A percentile compares a stretch with the other conserved stretches of the same genome.
Evolutionary conservation across 106 monocot species (phyloP).

Genomic region (Iris macrosiphon): DNA sequence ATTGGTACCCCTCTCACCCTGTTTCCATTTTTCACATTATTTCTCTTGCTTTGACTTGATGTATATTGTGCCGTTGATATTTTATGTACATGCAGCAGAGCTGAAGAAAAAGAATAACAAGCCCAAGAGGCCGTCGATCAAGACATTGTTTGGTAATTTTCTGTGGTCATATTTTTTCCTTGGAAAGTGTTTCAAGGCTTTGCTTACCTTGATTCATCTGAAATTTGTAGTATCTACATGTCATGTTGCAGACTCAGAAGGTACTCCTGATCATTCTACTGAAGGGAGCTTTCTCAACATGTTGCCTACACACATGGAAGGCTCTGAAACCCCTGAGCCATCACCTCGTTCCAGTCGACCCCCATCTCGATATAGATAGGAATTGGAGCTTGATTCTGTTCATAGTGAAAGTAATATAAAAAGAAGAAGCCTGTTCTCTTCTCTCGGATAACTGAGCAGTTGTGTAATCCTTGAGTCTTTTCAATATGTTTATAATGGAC

Average conservation of each 20-base stretch:
- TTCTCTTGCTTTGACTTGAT: not conserved
- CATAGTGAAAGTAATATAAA: not conserved
- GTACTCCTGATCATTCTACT: slow-evolving; percentile 33
- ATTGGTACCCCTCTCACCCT: slow-evolving; percentile 24
- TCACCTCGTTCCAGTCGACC: slow-evolving; percentile 46
- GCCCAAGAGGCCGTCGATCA: slow-evolving; percentile 58
- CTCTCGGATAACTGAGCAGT: not conserved
- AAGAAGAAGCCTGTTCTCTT: not conserved
- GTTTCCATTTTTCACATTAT: not conserved
- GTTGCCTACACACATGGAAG: slow-evolving; percentile 72
- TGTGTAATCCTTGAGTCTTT: not conserved
- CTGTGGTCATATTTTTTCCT: not conserved
- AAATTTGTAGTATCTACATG: not conserved
- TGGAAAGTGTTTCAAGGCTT: no score
- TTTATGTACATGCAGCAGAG: slow-evolving; percentile 23
- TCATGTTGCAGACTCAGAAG: slow-evolving; percentile 25
- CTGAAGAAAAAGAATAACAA: slow-evolving; percentile 57
- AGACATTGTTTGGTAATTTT: slow-evolving; percentile 46
- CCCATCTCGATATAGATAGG: slow-evolving; percentile 36
- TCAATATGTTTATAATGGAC: no score
- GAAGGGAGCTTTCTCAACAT: slow-evolving; percentile 86
- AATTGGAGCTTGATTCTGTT: not conserved
- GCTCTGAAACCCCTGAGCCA: slow-evolving; percentile 53
- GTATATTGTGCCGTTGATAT: not conserved
- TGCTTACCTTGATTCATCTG: not conserved